Conservation (phyloP, 2,329 filamentous ascomycete genomes). For the Neopestalotiopsis clavispora region DNA sequence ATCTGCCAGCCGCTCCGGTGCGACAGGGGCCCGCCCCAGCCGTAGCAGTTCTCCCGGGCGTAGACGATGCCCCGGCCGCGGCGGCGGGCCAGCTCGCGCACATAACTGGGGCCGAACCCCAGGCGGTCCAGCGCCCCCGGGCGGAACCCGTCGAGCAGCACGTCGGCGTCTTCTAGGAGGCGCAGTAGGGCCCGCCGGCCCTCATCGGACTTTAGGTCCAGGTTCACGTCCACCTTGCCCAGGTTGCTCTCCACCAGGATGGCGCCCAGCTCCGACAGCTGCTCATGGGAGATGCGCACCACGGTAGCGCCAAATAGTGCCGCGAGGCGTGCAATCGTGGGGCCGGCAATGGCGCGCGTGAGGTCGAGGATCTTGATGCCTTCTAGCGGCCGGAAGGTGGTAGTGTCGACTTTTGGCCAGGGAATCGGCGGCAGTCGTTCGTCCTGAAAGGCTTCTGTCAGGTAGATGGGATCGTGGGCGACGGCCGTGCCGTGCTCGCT, state of each 20-base stretch:
- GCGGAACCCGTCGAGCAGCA: slow-evolving; percentile 72
- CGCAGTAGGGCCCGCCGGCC: slow-evolving; percentile 61
- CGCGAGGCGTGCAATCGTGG: slow-evolving; percentile 70
- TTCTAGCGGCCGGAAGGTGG: slow-evolving; percentile 39
- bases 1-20: slow-evolving; percentile 67
- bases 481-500: slow-evolving; percentile 22
- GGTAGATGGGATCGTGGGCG: slow-evolving; percentile 31
- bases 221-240: slow-evolving; percentile 68
- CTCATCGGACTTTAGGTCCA: slow-evolving; percentile 61
- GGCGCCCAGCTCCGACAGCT: slow-evolving; percentile 71
- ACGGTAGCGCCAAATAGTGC: slow-evolving; percentile 77
- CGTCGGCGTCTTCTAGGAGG: slow-evolving; percentile 66
- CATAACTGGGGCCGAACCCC: slow-evolving; percentile 62
- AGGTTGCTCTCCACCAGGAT: slow-evolving; percentile 71
- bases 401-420: slow-evolving; percentile 28
- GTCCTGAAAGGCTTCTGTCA: slow-evolving; percentile 19
- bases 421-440: slow-evolving; percentile 30
- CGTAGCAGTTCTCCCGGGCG: slow-evolving; percentile 75
- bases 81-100: slow-evolving; percentile 55
- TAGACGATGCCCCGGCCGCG: slow-evolving; percentile 70
- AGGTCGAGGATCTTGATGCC: slow-evolving; percentile 77
- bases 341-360: slow-evolving; percentile 76
- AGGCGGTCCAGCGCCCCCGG: slow-evolving; percentile 67
- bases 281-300: slow-evolving; percentile 70
- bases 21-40: slow-evolving; percentile 64